Evolutionary conservation across 2,329 filamentous ascomycete species (phyloP), one percentile per base, ranked within the genome.

Genomic region (Paramyrothecium roridum): DNA sequence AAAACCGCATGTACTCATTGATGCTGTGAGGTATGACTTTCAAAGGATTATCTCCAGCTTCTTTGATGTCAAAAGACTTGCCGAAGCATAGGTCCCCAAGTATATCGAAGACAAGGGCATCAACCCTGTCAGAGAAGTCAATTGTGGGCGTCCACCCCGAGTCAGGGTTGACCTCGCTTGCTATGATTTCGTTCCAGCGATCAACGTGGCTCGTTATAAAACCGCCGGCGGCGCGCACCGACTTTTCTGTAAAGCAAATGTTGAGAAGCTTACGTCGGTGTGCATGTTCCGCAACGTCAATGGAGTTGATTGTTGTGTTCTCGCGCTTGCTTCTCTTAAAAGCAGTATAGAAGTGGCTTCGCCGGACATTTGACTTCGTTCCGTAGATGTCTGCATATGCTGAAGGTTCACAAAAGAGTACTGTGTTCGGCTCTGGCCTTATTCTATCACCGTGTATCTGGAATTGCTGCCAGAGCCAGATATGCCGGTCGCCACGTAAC

Each of bases 381-480:
- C 51, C 21, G 23, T 56, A 53, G n/a, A 56, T 56, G 4, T 43
- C 46, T 20, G 52, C 23, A 33, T 46, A 53, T 8, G 54, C 54
- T 20, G 12, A 13, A 3, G 50, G 51, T 3, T 53, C 54, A 26
- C 54, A 46, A 26, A 56, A 56, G 23, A 56, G 46, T 16, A 56
- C 54, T 10, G 48, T 50, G n/a, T 53, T 53, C 17, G 54, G 54
- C 17, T 26, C 47, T 4, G 40, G 16, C 3, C 54, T 50, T 21
- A 56, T 53, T 17, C 23, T 50, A 26, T 47, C 16, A 51, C 54
- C 54, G 37, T 53, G 45, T 2, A 50, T 53, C 46, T 56, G 26
- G 54, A 56, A 56, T 30, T 50, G 51, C 52, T 53, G 54, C 51
- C 45, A 50, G 6, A 56, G 46, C 51, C 51, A 56, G 19, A 53